Percentiles rank a stretch among this genome's conserved stretches.
Conservation (phyloP, 805 yeast genomes). For the Teunomyces aglyptinius region DNA sequence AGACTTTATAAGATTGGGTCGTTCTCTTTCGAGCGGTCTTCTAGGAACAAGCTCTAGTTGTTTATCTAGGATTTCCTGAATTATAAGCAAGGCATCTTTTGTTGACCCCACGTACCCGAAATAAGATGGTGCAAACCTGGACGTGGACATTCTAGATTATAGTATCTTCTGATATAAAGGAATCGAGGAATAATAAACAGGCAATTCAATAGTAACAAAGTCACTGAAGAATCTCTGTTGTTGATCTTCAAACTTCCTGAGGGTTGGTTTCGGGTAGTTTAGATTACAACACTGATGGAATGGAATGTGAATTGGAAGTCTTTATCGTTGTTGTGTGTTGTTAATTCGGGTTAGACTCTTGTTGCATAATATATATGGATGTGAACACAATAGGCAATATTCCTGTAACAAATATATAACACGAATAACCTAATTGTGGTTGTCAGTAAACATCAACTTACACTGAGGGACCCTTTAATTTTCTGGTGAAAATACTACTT, state of each 20-base stretch:
- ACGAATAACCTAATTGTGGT: background rate
- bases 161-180: background rate
- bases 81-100: constrained; percentile 74
- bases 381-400: background rate
- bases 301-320: background rate
- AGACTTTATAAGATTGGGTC: constrained; percentile 60
- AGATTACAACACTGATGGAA: background rate
- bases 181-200: background rate
- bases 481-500: constrained; percentile 3
- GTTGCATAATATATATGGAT: background rate
- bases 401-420: background rate
- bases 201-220: background rate
- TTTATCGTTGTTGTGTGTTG: background rate
- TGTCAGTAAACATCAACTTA: constrained; percentile 3
- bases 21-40: constrained; percentile 80
- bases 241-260: background rate
- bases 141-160: constrained; percentile 6
- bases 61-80: constrained; percentile 74
- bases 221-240: background rate
- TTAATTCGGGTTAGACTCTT: background rate
- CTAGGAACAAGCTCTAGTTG: constrained; percentile 62
- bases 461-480: constrained; percentile 2
- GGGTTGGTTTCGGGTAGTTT: background rate
- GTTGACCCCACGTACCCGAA: constrained; percentile 78
- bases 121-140: constrained; percentile 52